phyloP scores from a whole-genome alignment of 306 rosid species.

The Pachyrhizus erosus region DNA sequence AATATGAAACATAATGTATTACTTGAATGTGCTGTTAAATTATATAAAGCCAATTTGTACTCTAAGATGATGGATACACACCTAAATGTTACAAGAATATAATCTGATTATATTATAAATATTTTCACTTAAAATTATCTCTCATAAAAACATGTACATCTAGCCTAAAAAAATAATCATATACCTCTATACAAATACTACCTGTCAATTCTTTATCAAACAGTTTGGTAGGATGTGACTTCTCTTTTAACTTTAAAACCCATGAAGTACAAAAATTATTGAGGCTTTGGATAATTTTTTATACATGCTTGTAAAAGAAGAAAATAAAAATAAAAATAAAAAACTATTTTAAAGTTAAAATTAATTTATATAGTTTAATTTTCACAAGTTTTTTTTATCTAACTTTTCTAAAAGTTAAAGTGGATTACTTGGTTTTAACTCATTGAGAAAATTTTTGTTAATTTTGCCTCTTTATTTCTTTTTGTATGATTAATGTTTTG shows the following conservation, averaged over 20 bases:
- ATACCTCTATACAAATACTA: neutral
- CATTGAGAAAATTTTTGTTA: too few relatives aligned
- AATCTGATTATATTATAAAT: neutral
- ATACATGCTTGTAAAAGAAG: neutral
- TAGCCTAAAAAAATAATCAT: neutral
- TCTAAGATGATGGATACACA: too few relatives aligned
- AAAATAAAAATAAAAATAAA: too few relatives aligned
- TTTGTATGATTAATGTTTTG: neutral
- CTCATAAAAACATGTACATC: neutral
- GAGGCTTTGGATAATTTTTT: too few relatives aligned
- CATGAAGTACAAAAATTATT: neutral
- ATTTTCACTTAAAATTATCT: neutral
- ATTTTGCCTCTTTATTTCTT: too few relatives aligned
- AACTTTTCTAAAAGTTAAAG: too few relatives aligned
- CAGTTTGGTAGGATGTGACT: neutral
- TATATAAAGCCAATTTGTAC: too few relatives aligned
- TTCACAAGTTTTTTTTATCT: too few relatives aligned
- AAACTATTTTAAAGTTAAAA: too few relatives aligned
- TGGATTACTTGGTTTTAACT: too few relatives aligned
- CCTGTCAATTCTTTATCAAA: neutral
- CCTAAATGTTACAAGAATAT: neutral
- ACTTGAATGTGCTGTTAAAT: too few relatives aligned
- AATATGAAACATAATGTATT: neutral
- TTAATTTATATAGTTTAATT: too few relatives aligned
- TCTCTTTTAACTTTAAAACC: neutral